A percentile compares a stretch with the other conserved stretches of the same genome.
phyloP scores from a whole-genome alignment of 768 basidiomycete genomes.

The Pulveroboletus sp. region DNA sequence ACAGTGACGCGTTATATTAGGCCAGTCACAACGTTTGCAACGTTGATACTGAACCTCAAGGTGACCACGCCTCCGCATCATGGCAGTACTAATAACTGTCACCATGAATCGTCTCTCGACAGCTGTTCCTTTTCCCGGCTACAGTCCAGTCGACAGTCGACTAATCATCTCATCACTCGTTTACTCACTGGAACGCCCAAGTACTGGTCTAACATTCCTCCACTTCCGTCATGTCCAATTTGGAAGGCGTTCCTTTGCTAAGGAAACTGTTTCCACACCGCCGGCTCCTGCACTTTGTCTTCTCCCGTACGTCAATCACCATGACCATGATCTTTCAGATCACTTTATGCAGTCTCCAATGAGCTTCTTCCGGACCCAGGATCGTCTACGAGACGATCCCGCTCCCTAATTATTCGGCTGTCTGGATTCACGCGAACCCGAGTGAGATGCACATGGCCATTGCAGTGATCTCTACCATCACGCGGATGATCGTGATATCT shows the following conservation, averaged over 20 bases:
- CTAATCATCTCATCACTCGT: no score
- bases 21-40: no score
- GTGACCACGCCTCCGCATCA: no score
- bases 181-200: no score
- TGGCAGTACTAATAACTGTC: no score
- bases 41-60: no score
- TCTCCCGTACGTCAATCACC: not conserved
- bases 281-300: not conserved
- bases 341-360: not conserved
- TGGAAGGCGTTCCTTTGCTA: not conserved
- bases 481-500: not conserved
- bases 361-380: not conserved
- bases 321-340: not conserved
- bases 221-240: not conserved
- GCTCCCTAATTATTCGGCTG: not conserved
- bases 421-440: not conserved
- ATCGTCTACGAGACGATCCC: not conserved
- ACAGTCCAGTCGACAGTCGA: no score
- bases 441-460: not conserved
- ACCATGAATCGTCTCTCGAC: no score
- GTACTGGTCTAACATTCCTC: no score
- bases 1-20: no score
- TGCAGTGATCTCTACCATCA: not conserved
- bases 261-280: not conserved
- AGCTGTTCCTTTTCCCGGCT: no score